These are phyloP conservation scores for Tricladium varicosporioides DNA, from an alignment of 2,329 filamentous ascomycete species.

Conservation along the genomic window DNA sequence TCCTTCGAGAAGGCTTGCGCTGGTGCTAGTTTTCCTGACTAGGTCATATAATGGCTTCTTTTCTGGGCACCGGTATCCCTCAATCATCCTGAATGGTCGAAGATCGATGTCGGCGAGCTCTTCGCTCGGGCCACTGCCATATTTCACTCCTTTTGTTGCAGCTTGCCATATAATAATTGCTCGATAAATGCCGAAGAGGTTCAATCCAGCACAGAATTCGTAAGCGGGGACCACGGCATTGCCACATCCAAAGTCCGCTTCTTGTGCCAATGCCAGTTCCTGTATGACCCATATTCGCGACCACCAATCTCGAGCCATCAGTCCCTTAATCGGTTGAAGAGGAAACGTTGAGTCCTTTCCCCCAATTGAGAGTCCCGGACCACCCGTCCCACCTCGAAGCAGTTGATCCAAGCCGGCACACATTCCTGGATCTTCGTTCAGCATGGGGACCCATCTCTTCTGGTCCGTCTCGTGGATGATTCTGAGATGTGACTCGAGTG, in stretches of 20 bases:
- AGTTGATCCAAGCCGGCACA: background rate
- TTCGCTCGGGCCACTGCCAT: background rate
- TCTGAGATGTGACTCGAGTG: background rate
- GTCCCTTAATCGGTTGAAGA: background rate
- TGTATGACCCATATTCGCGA: constrained; percentile 4
- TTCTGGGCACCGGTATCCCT: background rate
- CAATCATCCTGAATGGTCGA: background rate
- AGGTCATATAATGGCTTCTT: background rate
- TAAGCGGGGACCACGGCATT: background rate
- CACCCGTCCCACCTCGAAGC: background rate
- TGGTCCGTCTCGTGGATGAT: background rate
- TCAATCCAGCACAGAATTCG: background rate
- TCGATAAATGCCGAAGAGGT: background rate
- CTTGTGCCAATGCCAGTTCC: background rate
- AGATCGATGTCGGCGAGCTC: background rate
- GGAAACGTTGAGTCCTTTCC: background rate
- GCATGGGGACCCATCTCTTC: background rate
- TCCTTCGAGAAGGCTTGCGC: background rate
- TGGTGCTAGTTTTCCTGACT: background rate
- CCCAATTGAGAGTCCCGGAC: background rate
- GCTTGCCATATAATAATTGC: background rate
- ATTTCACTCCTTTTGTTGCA: background rate
- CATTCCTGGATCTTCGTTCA: background rate
- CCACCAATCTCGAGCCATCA: background rate
- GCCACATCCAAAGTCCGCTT: background rate